These are phyloP conservation scores for Globisporangium cylindrosporum DNA, from an alignment of 352 stramenopile genomes.

Conservation along the genomic window DNA sequence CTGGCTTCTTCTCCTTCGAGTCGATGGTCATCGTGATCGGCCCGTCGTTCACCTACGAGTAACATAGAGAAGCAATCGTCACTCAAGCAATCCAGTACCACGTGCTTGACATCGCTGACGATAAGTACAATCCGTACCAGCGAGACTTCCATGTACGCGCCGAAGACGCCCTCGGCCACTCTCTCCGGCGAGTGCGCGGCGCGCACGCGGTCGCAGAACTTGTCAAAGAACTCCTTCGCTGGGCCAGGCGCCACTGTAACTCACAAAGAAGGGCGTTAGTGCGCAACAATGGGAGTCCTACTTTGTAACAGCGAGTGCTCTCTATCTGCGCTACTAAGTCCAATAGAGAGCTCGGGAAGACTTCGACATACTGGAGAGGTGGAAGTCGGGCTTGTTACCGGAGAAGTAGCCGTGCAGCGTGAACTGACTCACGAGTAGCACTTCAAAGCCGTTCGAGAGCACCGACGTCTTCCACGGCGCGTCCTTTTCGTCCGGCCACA, in stretches of 20 bases:
- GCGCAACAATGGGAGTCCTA: no score
- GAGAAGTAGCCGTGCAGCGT: constrained; percentile 77
- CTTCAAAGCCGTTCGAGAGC: constrained; percentile 59
- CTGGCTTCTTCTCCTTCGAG: constrained; percentile 53
- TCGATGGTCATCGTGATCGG: constrained; percentile 84
- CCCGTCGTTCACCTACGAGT: constrained; percentile 67
- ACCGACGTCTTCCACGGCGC: constrained; percentile 66
- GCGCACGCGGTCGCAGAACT: constrained; percentile 67
- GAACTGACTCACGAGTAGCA: constrained; percentile 88
- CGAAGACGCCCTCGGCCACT: constrained; percentile 77
- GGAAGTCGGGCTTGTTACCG: constrained; percentile 87
- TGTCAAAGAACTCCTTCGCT: constrained; percentile 76
- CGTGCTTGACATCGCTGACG: background rate
- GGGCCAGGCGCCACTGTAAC: constrained; percentile 52
- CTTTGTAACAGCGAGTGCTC: no score
- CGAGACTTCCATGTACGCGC: constrained; percentile 85
- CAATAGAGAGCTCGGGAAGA: no score
- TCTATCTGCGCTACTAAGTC: no score
- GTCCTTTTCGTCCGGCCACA: constrained; percentile 69
- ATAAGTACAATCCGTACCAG: constrained; percentile 37
- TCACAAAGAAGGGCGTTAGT: no score
- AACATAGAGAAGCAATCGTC: background rate
- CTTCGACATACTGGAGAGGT: constrained; percentile 63
- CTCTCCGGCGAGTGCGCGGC: constrained; percentile 56
- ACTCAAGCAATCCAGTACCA: background rate